A percentile compares a stretch with the other conserved stretches of the same genome.
phyloP scores from a whole-genome alignment of 441 rosid species.

The Corymbia calophylla region DNA sequence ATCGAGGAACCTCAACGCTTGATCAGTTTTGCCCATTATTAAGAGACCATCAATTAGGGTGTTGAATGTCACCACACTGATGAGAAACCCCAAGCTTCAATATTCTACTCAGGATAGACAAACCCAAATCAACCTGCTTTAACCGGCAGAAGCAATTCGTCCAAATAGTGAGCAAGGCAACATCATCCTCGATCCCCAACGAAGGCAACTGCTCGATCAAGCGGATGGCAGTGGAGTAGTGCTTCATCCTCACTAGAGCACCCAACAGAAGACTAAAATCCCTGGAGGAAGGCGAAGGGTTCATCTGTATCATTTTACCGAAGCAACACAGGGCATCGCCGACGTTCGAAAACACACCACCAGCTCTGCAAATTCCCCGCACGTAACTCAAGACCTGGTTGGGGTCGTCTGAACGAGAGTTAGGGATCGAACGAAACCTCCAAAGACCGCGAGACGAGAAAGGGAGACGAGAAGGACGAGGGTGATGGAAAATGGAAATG shows the following conservation, averaged over 20 bases:
- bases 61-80: neutral
- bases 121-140: neutral
- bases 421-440: neutral
- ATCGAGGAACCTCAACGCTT: neutral
- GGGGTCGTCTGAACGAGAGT: neutral
- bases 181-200: neutral
- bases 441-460: neutral
- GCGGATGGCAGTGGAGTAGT: neutral
- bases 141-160: neutral
- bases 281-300: neutral
- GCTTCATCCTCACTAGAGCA: neutral
- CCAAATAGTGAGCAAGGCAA: neutral
- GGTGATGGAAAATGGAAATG: neutral
- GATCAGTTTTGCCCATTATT: neutral
- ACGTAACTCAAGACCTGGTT: neutral
- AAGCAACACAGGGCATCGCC: neutral
- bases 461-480: neutral
- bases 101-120: neutral
- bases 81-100: neutral
- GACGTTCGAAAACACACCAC: neutral
- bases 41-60: neutral
- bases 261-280: neutral
- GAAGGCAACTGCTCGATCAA: neutral
- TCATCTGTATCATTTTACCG: neutral
- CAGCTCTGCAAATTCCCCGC: neutral